Conservation (phyloP, 148 eudicot species). For the Nyssa sinensis region DNA sequence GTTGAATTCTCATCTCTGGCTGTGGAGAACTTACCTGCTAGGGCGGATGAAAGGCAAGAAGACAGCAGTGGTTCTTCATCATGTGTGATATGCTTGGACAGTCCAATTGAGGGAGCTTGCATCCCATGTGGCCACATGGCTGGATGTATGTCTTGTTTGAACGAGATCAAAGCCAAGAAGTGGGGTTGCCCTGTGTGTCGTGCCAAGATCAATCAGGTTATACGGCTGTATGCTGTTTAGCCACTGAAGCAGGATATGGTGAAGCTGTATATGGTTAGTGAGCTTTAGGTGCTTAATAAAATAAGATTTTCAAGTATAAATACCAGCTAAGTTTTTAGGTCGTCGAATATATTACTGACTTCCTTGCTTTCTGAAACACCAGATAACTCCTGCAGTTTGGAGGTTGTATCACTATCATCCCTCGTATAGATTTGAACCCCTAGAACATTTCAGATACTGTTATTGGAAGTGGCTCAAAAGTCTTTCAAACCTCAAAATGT, state of each 20-base stretch:
- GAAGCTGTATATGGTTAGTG: conserved; percentile 16
- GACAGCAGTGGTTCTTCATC: conserved; percentile 46
- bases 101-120: conserved; percentile 87
- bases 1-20: conserved; percentile 17
- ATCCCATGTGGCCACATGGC: conserved; percentile 98
- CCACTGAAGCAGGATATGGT: conserved; percentile 6
- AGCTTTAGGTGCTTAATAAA: neutral
- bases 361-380: too few relatives aligned
- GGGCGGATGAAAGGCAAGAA: conserved; percentile 30
- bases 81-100: conserved; percentile 91
- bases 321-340: too few relatives aligned
- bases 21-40: conserved; percentile 20
- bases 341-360: too few relatives aligned
- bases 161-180: conserved; percentile 67
- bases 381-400: neutral
- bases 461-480: too few relatives aligned
- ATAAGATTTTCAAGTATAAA: too few relatives aligned
- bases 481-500: neutral
- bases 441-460: neutral
- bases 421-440: neutral
- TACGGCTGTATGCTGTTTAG: conserved; percentile 80
- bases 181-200: conserved; percentile 99
- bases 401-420: neutral
- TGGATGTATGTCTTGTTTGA: conserved; percentile 94
- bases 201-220: conserved; percentile 69